Evolutionary conservation across 768 basidiomycete species (phyloP).

Genomic region (Flagelloscypha sp.): DNA sequence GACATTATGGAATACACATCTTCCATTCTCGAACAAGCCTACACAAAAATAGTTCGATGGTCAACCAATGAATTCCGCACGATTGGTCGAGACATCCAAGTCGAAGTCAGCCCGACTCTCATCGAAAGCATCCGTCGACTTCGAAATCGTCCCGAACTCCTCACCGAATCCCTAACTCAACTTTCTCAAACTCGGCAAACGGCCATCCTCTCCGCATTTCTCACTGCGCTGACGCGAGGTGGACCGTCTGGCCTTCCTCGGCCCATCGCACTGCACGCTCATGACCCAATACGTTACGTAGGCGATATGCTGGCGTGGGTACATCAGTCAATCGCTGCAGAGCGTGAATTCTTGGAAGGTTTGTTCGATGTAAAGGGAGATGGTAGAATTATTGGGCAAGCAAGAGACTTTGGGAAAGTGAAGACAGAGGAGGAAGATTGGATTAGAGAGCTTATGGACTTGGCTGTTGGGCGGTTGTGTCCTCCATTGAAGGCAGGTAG

Average conservation of each 20-base stretch:
- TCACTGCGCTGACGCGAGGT: conserved; percentile 82
- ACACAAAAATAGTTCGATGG: conserved; percentile 84
- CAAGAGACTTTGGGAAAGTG: conserved; percentile 40
- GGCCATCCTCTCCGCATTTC: conserved; percentile 73
- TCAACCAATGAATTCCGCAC: conserved; percentile 78
- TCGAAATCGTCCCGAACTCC: conserved; percentile 67
- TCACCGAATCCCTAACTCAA: conserved; percentile 70
- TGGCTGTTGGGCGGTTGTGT: conserved; percentile 74
- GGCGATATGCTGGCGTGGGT: conserved; percentile 99
- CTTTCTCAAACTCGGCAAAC: conserved; percentile 80
- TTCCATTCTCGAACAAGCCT: conserved; percentile 78
- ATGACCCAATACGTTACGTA: conserved; percentile 92
- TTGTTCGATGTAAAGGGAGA: conserved; percentile 67
- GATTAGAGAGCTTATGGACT: conserved; percentile 74
- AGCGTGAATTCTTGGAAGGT: conserved; percentile 87
- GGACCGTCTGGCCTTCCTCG: conserved; percentile 79
- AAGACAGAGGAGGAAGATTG: conserved; percentile 66
- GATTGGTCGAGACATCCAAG: conserved; percentile 62
- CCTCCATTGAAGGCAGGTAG: conserved; percentile 73
- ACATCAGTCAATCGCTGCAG: conserved; percentile 91
- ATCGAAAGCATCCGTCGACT: conserved; percentile 67
- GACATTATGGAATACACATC: conserved; percentile 87
- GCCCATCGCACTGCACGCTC: conserved; percentile 95
- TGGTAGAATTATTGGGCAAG: conserved; percentile 69
- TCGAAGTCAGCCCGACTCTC: conserved; percentile 61